phyloP scores from a whole-genome alignment of 2,329 filamentous ascomycete species.

The Colletotrichum siamense region DNA sequence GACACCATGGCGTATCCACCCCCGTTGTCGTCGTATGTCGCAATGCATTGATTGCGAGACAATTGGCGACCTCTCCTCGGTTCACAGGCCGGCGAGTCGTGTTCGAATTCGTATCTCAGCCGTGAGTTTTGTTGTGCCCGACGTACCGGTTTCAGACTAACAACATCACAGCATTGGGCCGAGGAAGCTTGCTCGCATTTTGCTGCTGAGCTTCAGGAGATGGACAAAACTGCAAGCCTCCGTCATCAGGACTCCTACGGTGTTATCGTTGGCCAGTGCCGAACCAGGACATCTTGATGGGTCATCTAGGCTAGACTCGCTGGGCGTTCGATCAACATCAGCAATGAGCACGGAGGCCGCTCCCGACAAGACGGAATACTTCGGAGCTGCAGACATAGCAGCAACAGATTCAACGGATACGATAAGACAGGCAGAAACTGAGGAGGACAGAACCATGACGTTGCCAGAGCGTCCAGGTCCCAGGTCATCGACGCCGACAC shows the following conservation, averaged over 20 bases:
- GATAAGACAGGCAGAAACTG: not conserved
- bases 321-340: not conserved
- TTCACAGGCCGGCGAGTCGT: constrained; percentile 26
- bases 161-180: constrained; percentile 34
- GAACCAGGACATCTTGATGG: not conserved
- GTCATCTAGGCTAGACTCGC: not conserved
- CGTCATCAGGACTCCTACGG: not conserved
- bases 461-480: not conserved
- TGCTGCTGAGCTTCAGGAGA: constrained; percentile 29
- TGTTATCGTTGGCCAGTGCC: not conserved
- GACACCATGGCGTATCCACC: not conserved
- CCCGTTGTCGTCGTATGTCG: constrained; percentile 35
- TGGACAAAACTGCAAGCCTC: constrained; percentile 25
- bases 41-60: constrained; percentile 34
- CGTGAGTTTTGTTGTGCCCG: constrained; percentile 28
- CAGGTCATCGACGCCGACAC: not conserved
- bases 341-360: not conserved
- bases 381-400: not conserved
- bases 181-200: constrained; percentile 39
- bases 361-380: not conserved
- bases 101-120: constrained; percentile 43
- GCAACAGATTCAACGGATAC: not conserved
- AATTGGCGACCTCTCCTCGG: constrained; percentile 23
- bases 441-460: not conserved
- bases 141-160: not conserved